A percentile compares a stretch with the other conserved stretches of the same genome.
phyloP scores from a whole-genome alignment of 805 yeast species.

The Lipomyces sp. region DNA sequence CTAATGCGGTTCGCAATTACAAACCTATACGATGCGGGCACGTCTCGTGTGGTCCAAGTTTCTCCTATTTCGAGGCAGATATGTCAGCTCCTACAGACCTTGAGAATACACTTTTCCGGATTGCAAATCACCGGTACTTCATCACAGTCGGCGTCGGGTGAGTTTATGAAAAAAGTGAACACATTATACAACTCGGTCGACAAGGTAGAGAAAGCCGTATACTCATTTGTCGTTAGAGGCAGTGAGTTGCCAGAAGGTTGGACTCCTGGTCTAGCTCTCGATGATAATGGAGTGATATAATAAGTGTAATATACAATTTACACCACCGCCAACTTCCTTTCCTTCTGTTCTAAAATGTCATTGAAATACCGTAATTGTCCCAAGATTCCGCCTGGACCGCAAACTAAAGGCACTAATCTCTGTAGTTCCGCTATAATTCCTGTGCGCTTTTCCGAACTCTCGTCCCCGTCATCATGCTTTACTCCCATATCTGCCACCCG shows the following conservation, averaged over 20 bases:
- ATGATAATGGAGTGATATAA: background rate
- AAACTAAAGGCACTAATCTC: conserved; percentile 25
- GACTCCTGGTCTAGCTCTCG: conserved; percentile 10
- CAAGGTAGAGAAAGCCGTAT: conserved; percentile 40
- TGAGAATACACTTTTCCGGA: conserved; percentile 25
- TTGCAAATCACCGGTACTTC: conserved; percentile 3
- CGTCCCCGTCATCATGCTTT: background rate
- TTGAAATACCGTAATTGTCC: conserved; percentile 26
- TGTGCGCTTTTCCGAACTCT: background rate
- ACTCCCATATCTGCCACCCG: conserved; percentile 16
- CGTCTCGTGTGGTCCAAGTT: background rate
- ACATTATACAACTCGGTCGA: conserved; percentile 33
- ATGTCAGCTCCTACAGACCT: conserved; percentile 22
- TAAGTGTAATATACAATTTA: background rate
- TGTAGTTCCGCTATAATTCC: conserved; percentile 28
- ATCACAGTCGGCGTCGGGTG: conserved; percentile 15
- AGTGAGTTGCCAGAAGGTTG: conserved; percentile 26
- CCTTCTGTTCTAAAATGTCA: conserved; percentile 17
- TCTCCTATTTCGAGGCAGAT: conserved; percentile 31
- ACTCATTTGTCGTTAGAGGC: conserved; percentile 25
- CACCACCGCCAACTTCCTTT: background rate
- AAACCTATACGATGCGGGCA: conserved; percentile 33
- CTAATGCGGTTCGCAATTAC: conserved; percentile 50
- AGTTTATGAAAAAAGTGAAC: conserved; percentile 31
- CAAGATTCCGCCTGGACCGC: conserved; percentile 26